Evolutionary conservation across 495 filamentous ascomycete species (phyloP).

Genomic region (Neurospora intermedia): DNA sequence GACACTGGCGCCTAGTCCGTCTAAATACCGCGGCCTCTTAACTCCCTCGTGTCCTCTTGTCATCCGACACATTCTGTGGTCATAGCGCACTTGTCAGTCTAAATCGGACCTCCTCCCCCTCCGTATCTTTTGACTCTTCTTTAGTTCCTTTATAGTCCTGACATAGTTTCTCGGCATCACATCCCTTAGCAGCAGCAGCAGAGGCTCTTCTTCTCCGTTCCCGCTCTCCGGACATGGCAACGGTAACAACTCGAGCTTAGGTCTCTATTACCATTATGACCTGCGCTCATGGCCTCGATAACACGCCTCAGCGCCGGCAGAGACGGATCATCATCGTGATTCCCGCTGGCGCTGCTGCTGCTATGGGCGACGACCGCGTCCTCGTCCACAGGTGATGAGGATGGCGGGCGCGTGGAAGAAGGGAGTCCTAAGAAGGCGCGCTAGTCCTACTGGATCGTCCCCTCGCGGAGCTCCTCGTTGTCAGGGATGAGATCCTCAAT

Average conservation of each 20-base stretch:
- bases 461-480: constrained; percentile 22
- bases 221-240: background rate
- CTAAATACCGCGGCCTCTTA: background rate
- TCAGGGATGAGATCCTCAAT: constrained; percentile 24
- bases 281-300: background rate
- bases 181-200: background rate
- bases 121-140: background rate
- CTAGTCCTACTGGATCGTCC: constrained; percentile 20
- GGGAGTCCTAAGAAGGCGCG: background rate
- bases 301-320: background rate
- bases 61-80: background rate
- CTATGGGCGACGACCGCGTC: background rate
- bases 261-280: background rate
- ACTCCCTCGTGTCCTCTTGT: background rate
- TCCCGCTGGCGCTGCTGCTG: background rate
- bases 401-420: background rate
- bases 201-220: background rate
- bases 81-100: background rate
- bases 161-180: background rate
- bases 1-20: background rate
- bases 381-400: background rate
- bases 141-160: background rate
- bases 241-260: background rate
- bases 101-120: background rate
- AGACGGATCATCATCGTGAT: background rate